Base-by-base conservation (phyloP, 345 rosid species). In the Aethionema arabicum region DNA sequence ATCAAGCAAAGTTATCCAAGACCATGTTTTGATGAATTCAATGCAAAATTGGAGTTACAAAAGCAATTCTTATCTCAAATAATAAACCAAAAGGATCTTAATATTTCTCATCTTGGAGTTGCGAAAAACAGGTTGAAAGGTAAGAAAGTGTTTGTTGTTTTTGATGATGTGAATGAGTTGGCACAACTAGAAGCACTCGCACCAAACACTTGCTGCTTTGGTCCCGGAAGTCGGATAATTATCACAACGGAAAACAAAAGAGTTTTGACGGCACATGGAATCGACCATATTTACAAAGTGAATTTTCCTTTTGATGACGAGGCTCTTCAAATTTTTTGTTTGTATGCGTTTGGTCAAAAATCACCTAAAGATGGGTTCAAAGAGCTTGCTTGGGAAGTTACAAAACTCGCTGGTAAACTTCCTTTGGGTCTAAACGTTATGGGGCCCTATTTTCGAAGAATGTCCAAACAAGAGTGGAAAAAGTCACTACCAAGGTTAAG, bases 361-460 rank as follows among this genome's bases (percentile, higher is more conserved):
- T 52, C 45, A n/a, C 75, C 73, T 2, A 2, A 5, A 1, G 9
- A 4, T 8, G 39, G 35, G 14, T 57, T 7, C 12, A 7, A 11
- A 9, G 32, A 51, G 13, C 14, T 69, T 3, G 40, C 75, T 2
- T 21, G 32, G 0, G 12, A 6, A 2, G 56, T 66, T 8, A 41
- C 58, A 6, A 4, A 11, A 9, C 53, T 60, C 56, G 74, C 56
- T 27, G 4, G 55, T 5, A 75, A 74, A 0, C 11, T 69, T 16
- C 81, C 73, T 8, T 14, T 77, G 12, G 74, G 74, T 8, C 67
- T 77, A 13, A 67, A 52, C 42, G 62, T 70, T 31, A 8, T 74
- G 14, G 74, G 76, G 6, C 52, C 65, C 1, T 33, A 10, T 16
- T 40, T 74, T 2, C 32, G 8, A 2, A 32, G 33, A 11, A 56